Evolutionary conservation across 192 early-diverging fungal species (phyloP).

Genomic region (Backusella macrospora): DNA sequence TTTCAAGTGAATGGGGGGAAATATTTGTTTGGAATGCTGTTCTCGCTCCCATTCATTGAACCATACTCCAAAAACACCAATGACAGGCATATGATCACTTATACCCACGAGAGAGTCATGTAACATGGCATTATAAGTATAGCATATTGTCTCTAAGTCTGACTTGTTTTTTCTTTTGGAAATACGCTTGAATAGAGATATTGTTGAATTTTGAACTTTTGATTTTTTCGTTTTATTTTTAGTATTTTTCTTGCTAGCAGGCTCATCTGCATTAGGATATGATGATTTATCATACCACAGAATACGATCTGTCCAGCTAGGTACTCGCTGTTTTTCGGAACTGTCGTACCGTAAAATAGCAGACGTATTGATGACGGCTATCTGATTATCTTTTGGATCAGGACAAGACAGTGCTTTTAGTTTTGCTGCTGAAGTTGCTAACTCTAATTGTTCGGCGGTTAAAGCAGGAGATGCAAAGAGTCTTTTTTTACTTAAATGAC

Average conservation of each 20-base stretch:
- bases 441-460: constrained; percentile 3
- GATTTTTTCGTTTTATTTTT: not conserved
- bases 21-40: not conserved
- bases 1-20: not conserved
- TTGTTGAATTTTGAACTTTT: not conserved
- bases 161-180: not conserved
- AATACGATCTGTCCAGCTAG: constrained; percentile 55
- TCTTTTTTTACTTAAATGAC: constrained; percentile 6
- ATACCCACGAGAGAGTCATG: constrained; percentile 38
- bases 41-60: constrained; percentile 34
- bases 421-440: constrained; percentile 2
- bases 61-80: constrained; percentile 50
- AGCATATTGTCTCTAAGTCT: constrained; percentile 14
- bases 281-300: constrained; percentile 38
- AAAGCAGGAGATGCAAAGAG: constrained; percentile 7
- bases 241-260: not conserved
- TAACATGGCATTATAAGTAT: constrained; percentile 35
- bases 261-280: not conserved
- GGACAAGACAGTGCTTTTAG: not conserved
- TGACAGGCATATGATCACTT: constrained; percentile 56
- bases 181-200: not conserved
- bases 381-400: not conserved
- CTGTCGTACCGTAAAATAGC: constrained; percentile 40
- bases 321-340: constrained; percentile 50
- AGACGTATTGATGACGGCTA: not conserved